phyloP scores from a whole-genome alignment of 139 green algal genomes.

The Mychonastes homosphaera region DNA sequence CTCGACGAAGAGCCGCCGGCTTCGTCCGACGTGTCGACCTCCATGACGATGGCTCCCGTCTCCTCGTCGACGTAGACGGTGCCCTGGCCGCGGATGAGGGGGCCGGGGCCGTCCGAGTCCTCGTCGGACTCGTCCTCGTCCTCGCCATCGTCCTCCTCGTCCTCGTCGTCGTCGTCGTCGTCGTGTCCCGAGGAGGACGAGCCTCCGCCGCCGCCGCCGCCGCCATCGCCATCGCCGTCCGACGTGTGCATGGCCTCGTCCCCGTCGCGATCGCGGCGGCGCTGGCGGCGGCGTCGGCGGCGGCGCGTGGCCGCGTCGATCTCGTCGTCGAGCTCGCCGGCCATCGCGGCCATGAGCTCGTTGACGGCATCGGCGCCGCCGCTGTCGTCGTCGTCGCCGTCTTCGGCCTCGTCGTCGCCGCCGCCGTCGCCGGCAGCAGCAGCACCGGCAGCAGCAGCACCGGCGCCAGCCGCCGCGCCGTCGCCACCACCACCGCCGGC shows the following conservation, averaged over 20 bases:
- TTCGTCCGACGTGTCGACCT: too few species aligned
- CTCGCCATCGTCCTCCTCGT: conserved; percentile 4
- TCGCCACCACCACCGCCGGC: too few species aligned
- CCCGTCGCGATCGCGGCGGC: neutral
- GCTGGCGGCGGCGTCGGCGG: neutral
- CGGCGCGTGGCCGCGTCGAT: conserved; percentile 8
- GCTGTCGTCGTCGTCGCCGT: too few species aligned
- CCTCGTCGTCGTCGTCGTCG: neutral
- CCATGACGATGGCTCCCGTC: too few species aligned
- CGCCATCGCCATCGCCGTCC: neutral
- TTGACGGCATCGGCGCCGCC: neutral
- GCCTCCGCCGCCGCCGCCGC: conserved; percentile 21
- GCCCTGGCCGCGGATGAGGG: neutral
- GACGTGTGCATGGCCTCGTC: conserved; percentile 1
- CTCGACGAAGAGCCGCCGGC: too few species aligned
- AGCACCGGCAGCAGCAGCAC: too few species aligned
- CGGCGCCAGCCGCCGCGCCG: too few species aligned
- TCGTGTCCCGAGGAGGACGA: neutral
- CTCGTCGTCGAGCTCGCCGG: neutral
- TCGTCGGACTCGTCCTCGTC: neutral
- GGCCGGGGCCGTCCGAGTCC: neutral
- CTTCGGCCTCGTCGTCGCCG: conserved; percentile 1
- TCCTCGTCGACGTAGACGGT: conserved; percentile 5
- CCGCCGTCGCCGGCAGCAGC: neutral
- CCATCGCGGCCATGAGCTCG: conserved; percentile 10